Conservation (phyloP, 2,329 filamentous ascomycete species). For the Nemania abortiva region DNA sequence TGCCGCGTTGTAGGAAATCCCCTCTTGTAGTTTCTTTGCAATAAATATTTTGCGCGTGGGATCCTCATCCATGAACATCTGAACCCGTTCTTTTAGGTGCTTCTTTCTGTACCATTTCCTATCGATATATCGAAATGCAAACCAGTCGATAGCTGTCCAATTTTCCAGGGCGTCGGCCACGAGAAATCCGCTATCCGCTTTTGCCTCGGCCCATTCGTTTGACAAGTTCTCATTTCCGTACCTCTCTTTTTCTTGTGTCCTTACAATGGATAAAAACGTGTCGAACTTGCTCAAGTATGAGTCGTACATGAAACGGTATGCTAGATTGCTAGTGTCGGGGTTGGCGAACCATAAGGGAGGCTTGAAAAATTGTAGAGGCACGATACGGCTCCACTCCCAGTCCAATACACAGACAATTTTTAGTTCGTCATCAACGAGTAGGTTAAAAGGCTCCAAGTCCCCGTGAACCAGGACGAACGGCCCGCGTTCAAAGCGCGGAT, state of each 20-base stretch:
- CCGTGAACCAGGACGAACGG: slow-evolving; percentile 40
- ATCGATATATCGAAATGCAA: slow-evolving; percentile 21
- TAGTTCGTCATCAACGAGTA: slow-evolving; percentile 33
- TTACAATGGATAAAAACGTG: slow-evolving; percentile 7
- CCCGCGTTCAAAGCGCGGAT: slow-evolving; percentile 29
- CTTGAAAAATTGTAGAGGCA: slow-evolving; percentile 45
- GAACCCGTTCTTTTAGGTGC: slow-evolving; percentile 16
- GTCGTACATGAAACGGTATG: not conserved
- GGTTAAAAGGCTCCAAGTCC: slow-evolving; percentile 30
- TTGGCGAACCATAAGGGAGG: slow-evolving; percentile 44
- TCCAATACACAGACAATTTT: slow-evolving; percentile 44
- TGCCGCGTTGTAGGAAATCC: slow-evolving; percentile 11
- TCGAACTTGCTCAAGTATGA: slow-evolving; percentile 16
- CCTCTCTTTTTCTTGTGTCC: slow-evolving; percentile 19
- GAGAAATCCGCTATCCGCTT: slow-evolving; percentile 25
- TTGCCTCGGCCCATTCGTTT: slow-evolving; percentile 27
- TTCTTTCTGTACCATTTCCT: not conserved
- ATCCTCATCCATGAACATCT: slow-evolving; percentile 15
- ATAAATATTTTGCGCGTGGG: slow-evolving; percentile 12
- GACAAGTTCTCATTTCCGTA: slow-evolving; percentile 27
- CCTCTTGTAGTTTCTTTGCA: slow-evolving; percentile 12
- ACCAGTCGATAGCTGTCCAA: slow-evolving; percentile 35
- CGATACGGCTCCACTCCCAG: slow-evolving; percentile 48
- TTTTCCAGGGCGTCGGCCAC: slow-evolving; percentile 31
- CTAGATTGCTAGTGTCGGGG: slow-evolving; percentile 12